Percentiles rank a stretch among this genome's conserved stretches.
These are phyloP conservation scores for Schizophyllum amplum DNA, from an alignment of 1,284 basidiomycete species.

Conservation along the genomic window DNA sequence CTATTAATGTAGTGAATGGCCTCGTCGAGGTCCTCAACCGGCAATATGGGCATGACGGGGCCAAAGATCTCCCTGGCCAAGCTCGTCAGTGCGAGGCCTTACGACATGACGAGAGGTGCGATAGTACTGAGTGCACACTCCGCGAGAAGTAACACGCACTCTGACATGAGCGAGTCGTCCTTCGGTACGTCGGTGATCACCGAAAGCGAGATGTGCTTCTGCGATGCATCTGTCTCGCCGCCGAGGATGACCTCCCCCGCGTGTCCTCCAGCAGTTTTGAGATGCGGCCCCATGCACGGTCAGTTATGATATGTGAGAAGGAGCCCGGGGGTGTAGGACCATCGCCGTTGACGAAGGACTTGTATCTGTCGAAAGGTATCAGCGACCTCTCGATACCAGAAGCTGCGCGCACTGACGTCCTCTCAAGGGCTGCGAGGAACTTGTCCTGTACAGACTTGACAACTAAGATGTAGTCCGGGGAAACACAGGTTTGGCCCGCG, in stretches of 20 bases:
- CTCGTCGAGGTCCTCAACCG: conserved; percentile 63
- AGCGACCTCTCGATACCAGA: not conserved
- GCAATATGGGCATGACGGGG: conserved; percentile 71
- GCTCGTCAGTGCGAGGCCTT: no score
- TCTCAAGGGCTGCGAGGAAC: conserved; percentile 54
- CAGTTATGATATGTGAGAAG: conserved; percentile 37
- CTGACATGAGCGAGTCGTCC: conserved; percentile 69
- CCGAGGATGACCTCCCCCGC: conserved; percentile 68
- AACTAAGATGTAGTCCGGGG: conserved; percentile 81
- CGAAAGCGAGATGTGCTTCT: conserved; percentile 61
- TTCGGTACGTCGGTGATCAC: conserved; percentile 52
- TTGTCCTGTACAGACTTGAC: conserved; percentile 53
- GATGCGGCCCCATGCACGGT: conserved; percentile 53
- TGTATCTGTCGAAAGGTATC: conserved; percentile 29
- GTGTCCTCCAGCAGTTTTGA: conserved; percentile 57
- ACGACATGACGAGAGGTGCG: no score
- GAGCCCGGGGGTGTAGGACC: conserved; percentile 26
- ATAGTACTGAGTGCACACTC: not conserved
- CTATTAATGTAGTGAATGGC: conserved; percentile 72
- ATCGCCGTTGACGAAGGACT: conserved; percentile 32
- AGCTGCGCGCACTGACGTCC: conserved; percentile 36
- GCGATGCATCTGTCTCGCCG: conserved; percentile 53
- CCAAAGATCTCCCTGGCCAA: conserved; percentile 60
- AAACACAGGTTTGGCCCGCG: conserved; percentile 64
- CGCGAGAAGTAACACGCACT: conserved; percentile 35